phyloP scores from a whole-genome alignment of 78 protist species.

The Dictyostelium discoideum region DNA sequence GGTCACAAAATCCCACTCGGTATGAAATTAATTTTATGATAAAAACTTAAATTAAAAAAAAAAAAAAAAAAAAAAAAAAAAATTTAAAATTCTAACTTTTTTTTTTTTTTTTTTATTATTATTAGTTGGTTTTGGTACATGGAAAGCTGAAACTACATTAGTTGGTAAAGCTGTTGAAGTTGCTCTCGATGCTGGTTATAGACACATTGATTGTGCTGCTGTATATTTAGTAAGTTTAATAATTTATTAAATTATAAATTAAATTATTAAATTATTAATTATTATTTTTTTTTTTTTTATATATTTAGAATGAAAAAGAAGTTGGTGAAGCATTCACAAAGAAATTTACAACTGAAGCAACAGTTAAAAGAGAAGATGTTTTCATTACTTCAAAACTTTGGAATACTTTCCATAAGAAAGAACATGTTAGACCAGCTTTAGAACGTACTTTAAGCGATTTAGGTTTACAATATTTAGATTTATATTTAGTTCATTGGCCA shows the following conservation, averaged over 20 bases:
- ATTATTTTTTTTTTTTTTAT: too few species aligned
- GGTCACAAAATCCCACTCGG: neutral
- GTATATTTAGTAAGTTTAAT: slow-evolving; percentile 76
- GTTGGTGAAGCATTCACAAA: slow-evolving; percentile 82
- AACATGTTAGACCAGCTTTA: slow-evolving; percentile 78
- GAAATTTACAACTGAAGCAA: neutral
- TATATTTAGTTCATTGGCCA: slow-evolving; percentile 92
- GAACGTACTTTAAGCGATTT: slow-evolving; percentile 68
- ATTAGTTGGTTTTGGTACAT: slow-evolving; percentile 82
- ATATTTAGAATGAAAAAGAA: slow-evolving; percentile 83
- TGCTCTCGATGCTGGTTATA: slow-evolving; percentile 82
- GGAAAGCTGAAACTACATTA: slow-evolving; percentile 28
- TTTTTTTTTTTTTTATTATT: neutral
- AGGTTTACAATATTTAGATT: slow-evolving; percentile 86
- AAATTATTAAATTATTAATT: too few species aligned
- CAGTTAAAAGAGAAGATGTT: slow-evolving; percentile 83
- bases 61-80: too few species aligned
- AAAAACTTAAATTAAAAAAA: too few species aligned
- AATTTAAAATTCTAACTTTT: neutral
- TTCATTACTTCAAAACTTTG: slow-evolving; percentile 89
- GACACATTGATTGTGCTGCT: slow-evolving; percentile 90
- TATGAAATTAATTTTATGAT: neutral
- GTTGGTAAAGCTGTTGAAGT: slow-evolving; percentile 73
- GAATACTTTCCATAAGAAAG: slow-evolving; percentile 78
- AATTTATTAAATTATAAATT: too few species aligned